Percentiles rank a stretch among this genome's conserved stretches.
phyloP scores from a whole-genome alignment of 768 basidiomycete species.

The Macrolepiota fuliginosa region DNA sequence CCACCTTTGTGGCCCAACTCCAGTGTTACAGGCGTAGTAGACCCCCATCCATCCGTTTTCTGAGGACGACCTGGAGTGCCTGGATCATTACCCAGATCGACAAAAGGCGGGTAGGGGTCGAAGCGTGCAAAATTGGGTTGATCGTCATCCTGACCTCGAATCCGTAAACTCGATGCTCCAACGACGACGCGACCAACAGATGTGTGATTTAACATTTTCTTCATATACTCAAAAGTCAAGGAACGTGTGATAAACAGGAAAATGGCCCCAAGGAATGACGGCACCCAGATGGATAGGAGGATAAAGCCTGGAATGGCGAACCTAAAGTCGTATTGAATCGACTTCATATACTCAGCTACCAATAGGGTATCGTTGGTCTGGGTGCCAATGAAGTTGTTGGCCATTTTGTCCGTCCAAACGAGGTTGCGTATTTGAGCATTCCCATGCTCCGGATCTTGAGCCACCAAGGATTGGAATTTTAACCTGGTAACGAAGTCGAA shows the following conservation, averaged over 20 bases:
- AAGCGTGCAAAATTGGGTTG: no score
- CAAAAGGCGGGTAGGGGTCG: no score
- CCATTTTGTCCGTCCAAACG: conserved; percentile 4
- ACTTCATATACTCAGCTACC: not conserved
- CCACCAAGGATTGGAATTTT: conserved; percentile 1
- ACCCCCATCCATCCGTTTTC: no score
- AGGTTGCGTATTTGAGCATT: conserved; percentile 8
- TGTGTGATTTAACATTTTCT: not conserved
- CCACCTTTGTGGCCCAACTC: no score
- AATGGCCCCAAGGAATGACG: not conserved
- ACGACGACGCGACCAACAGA: not conserved
- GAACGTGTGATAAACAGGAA: not conserved
- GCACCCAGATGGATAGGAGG: not conserved
- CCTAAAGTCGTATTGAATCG: conserved; percentile 4
- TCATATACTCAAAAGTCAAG: not conserved
- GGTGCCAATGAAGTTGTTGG: not conserved
- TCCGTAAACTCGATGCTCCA: not conserved
- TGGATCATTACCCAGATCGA: no score
- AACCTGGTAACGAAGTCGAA: not conserved
- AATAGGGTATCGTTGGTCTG: not conserved
- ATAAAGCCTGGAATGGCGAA: conserved; percentile 4
- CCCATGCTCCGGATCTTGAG: not conserved
- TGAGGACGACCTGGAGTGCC: no score
- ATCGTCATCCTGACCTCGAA: not conserved
- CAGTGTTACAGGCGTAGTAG: no score